These are phyloP conservation scores for Arabidopsis thaliana DNA, from an alignment of 345 rosid species.

Conservation along the genomic window DNA sequence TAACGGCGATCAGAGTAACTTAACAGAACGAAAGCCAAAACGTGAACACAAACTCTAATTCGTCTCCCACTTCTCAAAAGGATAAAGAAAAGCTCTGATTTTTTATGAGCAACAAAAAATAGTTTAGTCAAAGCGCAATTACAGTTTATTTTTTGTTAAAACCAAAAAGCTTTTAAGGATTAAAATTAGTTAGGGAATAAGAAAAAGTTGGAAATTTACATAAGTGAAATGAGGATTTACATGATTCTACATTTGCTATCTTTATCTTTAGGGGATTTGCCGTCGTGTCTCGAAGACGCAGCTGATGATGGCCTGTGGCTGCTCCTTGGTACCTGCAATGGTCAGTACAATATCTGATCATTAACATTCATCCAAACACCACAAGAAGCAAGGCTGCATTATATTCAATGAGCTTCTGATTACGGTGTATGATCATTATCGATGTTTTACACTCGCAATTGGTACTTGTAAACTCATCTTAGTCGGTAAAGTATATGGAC, in stretches of 20 bases:
- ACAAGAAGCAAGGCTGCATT: background rate
- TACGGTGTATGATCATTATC: background rate
- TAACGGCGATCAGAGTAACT: background rate
- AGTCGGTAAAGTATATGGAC: background rate
- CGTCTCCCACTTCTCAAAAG: background rate
- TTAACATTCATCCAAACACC: background rate
- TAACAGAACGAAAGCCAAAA: background rate
- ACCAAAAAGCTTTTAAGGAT: background rate
- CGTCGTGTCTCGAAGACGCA: constrained; percentile 56
- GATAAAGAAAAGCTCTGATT: constrained; percentile 15
- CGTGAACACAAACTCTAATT: background rate
- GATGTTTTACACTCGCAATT: constrained; percentile 4
- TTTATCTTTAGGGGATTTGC: constrained; percentile 60
- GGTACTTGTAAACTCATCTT: background rate
- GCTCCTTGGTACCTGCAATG: constrained; percentile 64
- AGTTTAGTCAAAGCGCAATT: constrained; percentile 30
- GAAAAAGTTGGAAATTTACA: constrained; percentile 37
- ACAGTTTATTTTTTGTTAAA: constrained; percentile 25
- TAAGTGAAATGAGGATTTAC: constrained; percentile 51
- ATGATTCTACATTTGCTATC: constrained; percentile 77
- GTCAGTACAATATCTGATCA: background rate
- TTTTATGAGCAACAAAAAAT: constrained; percentile 32
- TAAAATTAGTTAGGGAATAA: background rate
- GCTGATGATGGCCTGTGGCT: constrained; percentile 58
- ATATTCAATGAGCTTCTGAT: background rate